Base-by-base conservation (phyloP, 2,329 filamentous ascomycete species). In the Thermoascus crustaceus region DNA sequence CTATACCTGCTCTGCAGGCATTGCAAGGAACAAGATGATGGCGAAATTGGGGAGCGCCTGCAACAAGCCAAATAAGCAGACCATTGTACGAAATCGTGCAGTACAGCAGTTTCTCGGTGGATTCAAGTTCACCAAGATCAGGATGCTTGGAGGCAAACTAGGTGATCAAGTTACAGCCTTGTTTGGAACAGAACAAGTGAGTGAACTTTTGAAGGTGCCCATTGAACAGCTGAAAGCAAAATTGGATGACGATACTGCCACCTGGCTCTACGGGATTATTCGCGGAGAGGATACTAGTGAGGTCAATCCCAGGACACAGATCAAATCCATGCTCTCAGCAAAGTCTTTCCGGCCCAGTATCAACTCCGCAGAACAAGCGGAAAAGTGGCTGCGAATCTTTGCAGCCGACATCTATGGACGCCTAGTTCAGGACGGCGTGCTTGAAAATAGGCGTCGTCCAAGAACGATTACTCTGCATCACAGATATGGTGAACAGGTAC, bases 311-410 rank as follows among this genome's bases (percentile, higher is more conserved):
- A 73, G 89, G 34, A 94, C 87, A 1, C 85, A 91, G 52, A 94
- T 95, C 66, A 95, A 96, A 58, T 91, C 84, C 10, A 96, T 98
- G 88, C 70, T 96, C 9, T 95, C 87, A 1, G 88, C 91, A 13
- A 98, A 98, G 57, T 93, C 87, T 0, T 98, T 98, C 53, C 74
- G 85, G 17, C 91, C 91, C 0, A 78, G 73, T 37, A 89, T 96
- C 54, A 83, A 78, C 47, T 81, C 72, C 2, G 66, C 76, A 11
- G 85, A 91, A 14, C 85, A 94, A 56, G 89, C 81, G 1, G 68
- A 75, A 16, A 80, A 79, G 41, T 98, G 91, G 91, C 68, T 98
- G 24, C 74, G 81, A 7, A 95, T 98, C 36, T 96, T 96, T 57
- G 79, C 76, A 4, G 85, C 86, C 1, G 91, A 98, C 56, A 94